Base-by-base conservation (phyloP, 345 rosid genomes). In the Rhodomyrtus tomentosa region DNA sequence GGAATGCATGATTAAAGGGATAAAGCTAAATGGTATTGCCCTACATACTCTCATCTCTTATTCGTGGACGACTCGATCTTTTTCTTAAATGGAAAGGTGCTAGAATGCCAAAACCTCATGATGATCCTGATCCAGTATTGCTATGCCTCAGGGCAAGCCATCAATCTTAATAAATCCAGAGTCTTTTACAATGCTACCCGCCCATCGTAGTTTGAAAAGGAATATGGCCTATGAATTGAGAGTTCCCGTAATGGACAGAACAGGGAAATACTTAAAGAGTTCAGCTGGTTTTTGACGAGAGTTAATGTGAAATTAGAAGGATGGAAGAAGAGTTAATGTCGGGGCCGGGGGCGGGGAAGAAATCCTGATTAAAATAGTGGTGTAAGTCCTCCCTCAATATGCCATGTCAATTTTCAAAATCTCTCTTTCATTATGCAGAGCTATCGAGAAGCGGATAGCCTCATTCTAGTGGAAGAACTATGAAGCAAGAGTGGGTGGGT, bases 91-190 rank as follows among this genome's bases (percentile, higher is more conserved):
- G 38, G 21, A 0, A 20, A 2, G 13, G 8, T 50, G 3, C 0
- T 4, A 2, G 3, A 22, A 5, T 50, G 83, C 11, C 4, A 50
- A 3, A 15, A 4, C 2, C 7, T 81, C 2, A 1, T 1, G 89
- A 96, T 88, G 93, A 93, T 84, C 97, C 96, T 83, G 98, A 96
- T 86, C 94, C 98, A 20, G 94, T 96, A 97, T 95, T 95, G 81
- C 92, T 91, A 83, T 95, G 95, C 83, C 83, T 95, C 86, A 96
- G 94, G 87, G 86, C 90, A 10, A 87, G 85, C 81, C 91, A 86
- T 86, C 94, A 48, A 98, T 98, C 13, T 80, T 91, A 73, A 89
- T 95, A 50, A 91, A 92, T 81, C 83, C 87, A 24, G 91, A 92
- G 16, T 90, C 91, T 79, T 90, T 95, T 58, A 84, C 92, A 84